Evolutionary conservation across 2,329 filamentous ascomycete genomes (phyloP).

Genomic region (Neonectria punicea): DNA sequence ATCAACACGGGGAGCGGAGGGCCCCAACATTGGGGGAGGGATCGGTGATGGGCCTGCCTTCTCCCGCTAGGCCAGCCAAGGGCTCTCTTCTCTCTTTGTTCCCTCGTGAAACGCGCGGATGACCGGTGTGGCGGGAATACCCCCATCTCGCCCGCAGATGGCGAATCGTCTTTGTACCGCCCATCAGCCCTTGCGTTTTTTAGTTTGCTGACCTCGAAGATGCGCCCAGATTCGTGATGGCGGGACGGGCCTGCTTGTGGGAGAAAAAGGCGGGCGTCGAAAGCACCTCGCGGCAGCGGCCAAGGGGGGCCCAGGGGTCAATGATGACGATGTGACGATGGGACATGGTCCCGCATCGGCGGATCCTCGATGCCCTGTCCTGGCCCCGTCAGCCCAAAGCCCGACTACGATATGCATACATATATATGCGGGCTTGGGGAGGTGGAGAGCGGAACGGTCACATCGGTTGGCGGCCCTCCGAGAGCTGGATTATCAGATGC

Average conservation of each 20-base stretch:
- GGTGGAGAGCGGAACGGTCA: not conserved
- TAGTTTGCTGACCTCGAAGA: not conserved
- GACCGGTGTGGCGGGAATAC: not conserved
- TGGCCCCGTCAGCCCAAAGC: not conserved
- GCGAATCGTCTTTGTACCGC: not conserved
- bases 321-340: constrained; percentile 3
- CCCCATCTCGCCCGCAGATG: not conserved
- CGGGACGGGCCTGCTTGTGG: not conserved
- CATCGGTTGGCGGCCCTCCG: not conserved
- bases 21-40: not conserved
- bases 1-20: not conserved
- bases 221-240: constrained; percentile 7
- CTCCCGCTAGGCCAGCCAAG: not conserved
- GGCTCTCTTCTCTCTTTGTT: too few species aligned
- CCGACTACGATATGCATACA: not conserved
- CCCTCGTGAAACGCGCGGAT: not conserved
- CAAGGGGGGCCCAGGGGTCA: not conserved
- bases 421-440: not conserved
- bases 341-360: constrained; percentile 11
- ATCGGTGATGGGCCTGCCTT: not conserved
- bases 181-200: not conserved
- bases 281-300: too few species aligned
- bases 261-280: not conserved
- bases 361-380: not conserved
- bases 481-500: constrained; percentile 9